Conservation (phyloP, 2,329 filamentous ascomycete genomes). For the Helminthosporium solani region DNA sequence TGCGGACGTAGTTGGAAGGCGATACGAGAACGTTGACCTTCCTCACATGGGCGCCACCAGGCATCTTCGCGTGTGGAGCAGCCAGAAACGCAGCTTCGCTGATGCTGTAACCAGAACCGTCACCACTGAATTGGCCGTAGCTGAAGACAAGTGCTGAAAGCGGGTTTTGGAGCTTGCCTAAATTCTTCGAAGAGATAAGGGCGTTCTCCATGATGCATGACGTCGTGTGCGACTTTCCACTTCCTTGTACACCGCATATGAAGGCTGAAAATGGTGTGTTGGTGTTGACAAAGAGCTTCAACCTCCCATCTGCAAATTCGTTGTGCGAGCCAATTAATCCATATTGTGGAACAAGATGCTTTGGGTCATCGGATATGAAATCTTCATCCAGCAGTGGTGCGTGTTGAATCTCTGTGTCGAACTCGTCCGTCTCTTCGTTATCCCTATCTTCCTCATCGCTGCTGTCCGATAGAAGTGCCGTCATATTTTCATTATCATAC, state of each 20-base stretch:
- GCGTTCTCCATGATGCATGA: conserved; percentile 53
- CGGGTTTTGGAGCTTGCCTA: conserved; percentile 52
- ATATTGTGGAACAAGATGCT: conserved; percentile 14
- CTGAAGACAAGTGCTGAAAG: conserved; percentile 62
- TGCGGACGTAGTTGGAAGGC: conserved; percentile 23
- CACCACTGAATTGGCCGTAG: conserved; percentile 51
- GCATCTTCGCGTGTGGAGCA: conserved; percentile 24
- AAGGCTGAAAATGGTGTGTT: conserved; percentile 60
- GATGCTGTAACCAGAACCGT: conserved; percentile 49
- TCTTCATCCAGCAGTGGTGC: conserved; percentile 11
- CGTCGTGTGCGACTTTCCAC: conserved; percentile 62
- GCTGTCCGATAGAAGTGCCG: background rate
- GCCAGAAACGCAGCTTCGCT: conserved; percentile 61
- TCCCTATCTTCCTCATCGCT: background rate
- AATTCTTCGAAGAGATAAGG: conserved; percentile 46
- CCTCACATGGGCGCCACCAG: conserved; percentile 10
- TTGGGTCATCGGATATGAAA: background rate
- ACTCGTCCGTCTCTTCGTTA: background rate
- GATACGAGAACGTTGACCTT: conserved; percentile 26
- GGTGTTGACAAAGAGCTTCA: conserved; percentile 52
- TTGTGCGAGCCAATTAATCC: conserved; percentile 9
- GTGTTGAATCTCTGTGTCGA: conserved; percentile 7
- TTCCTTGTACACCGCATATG: conserved; percentile 64
- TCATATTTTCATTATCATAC: background rate
- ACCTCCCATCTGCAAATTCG: conserved; percentile 8